Evolutionary conservation across 2,329 filamentous ascomycete species (phyloP).

Genomic region (Colletotrichum acutatum): DNA sequence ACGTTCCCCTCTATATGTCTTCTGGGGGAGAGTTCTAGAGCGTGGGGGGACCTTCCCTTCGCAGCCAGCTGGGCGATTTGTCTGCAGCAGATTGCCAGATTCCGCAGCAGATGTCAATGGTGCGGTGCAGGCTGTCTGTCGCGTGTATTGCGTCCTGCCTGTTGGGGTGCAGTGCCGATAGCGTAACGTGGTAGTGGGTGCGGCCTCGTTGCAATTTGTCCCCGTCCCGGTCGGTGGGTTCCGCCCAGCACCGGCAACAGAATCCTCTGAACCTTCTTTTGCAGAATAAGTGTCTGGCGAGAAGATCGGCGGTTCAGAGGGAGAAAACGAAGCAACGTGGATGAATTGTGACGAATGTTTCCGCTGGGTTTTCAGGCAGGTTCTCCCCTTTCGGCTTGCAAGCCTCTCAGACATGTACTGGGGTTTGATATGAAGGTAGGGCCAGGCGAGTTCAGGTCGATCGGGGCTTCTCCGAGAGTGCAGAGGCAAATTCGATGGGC

Average conservation of each 20-base stretch:
- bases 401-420: neutral
- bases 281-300: neutral
- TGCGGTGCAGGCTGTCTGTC: neutral
- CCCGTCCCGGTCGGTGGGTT: constrained; percentile 19
- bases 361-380: neutral
- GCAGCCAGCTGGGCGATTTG: neutral
- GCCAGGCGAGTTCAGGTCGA: neutral
- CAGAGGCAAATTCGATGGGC: neutral
- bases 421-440: neutral
- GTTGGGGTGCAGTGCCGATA: neutral
- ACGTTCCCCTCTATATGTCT: neutral
- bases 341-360: neutral
- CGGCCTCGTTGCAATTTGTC: neutral
- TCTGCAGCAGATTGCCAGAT: neutral
- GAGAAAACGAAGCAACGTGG: constrained; percentile 4
- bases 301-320: constrained; percentile 3
- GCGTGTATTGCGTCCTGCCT: neutral
- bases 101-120: too few relatives aligned
- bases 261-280: neutral
- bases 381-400: neutral
- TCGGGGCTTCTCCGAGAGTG: neutral
- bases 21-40: neutral
- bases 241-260: neutral
- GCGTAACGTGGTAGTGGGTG: constrained; percentile 6
- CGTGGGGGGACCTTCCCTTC: constrained; percentile 11